Conservation (phyloP, 2,329 filamentous ascomycete genomes). For the Diaporthe sp. region DNA sequence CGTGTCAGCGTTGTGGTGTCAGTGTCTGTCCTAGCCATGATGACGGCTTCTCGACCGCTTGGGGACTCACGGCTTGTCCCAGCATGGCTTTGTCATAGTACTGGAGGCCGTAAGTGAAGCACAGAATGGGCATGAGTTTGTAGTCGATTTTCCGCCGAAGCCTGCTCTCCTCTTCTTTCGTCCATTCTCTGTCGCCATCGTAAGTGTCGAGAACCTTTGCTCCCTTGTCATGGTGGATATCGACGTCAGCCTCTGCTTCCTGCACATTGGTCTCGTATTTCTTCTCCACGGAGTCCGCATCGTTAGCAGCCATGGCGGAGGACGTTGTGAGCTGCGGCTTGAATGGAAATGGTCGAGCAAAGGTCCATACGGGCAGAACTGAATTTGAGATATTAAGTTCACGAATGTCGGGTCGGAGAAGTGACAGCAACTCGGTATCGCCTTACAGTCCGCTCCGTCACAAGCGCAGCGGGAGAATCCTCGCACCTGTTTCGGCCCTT, state of each 20-base stretch:
- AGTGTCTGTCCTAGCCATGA: no score
- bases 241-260: background rate
- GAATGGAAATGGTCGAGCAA: background rate
- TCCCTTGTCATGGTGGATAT: constrained; percentile 26
- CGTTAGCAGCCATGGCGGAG: background rate
- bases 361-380: background rate
- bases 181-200: constrained; percentile 58
- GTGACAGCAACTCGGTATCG: background rate
- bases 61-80: constrained; percentile 60
- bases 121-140: constrained; percentile 61
- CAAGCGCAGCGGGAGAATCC: background rate
- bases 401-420: background rate
- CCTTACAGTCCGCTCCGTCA: background rate
- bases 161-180: constrained; percentile 57
- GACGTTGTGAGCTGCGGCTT: background rate
- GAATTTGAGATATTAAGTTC: background rate
- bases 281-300: background rate
- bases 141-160: constrained; percentile 59
- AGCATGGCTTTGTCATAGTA: constrained; percentile 69
- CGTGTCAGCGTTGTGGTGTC: background rate
- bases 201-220: constrained; percentile 56
- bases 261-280: background rate
- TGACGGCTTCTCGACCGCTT: background rate
- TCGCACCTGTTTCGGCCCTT: background rate
- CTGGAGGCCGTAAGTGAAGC: constrained; percentile 60